Evolutionary conservation across 495 filamentous ascomycete species (phyloP).

Genomic region (Terfezia boudieri): DNA sequence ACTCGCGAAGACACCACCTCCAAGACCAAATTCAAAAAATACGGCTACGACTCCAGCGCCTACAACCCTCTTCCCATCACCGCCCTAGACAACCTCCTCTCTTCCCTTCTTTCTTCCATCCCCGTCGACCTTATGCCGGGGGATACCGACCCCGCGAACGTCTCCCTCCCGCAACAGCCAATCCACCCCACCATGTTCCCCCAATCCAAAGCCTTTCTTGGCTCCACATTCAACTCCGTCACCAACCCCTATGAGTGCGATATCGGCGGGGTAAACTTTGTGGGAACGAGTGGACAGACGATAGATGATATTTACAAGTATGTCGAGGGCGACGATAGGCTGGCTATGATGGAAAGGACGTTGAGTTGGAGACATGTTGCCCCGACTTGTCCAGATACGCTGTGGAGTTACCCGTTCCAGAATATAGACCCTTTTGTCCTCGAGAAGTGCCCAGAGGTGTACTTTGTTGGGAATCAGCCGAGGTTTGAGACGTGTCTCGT

Average conservation of each 20-base stretch:
- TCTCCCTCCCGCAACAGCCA: constrained; percentile 57
- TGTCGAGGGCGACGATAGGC: constrained; percentile 44
- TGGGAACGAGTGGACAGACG: constrained; percentile 76
- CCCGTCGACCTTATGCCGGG: constrained; percentile 65
- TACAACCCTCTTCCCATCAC: constrained; percentile 72
- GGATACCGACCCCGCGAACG: constrained; percentile 53
- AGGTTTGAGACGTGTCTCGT: constrained; percentile 57
- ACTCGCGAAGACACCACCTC: constrained; percentile 21
- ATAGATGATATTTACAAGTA: constrained; percentile 89
- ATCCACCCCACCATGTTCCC: constrained; percentile 72
- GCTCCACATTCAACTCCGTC: constrained; percentile 48
- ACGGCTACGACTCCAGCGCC: constrained; percentile 73
- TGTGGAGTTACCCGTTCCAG: constrained; percentile 94
- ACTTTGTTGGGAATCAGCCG: constrained; percentile 73
- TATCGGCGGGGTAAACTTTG: constrained; percentile 63
- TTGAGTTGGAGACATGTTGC: constrained; percentile 75
- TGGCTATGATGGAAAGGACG: constrained; percentile 80
- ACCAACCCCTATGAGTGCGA: constrained; percentile 89
- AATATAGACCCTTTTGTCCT: constrained; percentile 69
- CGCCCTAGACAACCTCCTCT: constrained; percentile 63
- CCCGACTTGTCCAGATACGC: constrained; percentile 89
- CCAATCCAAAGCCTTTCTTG: constrained; percentile 41
- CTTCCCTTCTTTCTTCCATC: constrained; percentile 55
- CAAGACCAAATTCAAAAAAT: constrained; percentile 38
- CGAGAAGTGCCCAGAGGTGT: constrained; percentile 68